Evolutionary conservation across 2,329 filamentous ascomycete genomes (phyloP).

Genomic region (Periconia sp.): DNA sequence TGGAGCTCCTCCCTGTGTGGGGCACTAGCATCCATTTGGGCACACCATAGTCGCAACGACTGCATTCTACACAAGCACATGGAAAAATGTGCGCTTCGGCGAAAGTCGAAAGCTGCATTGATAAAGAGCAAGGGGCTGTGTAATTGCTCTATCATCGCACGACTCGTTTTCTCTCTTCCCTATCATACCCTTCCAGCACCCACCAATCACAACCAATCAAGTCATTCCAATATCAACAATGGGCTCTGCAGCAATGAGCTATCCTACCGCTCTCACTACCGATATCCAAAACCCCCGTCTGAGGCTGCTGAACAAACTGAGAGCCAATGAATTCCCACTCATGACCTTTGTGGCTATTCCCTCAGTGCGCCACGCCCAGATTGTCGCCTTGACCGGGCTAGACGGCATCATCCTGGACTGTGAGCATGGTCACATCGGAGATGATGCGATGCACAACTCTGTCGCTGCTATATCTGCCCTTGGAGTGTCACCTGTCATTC

Average conservation of each 20-base stretch:
- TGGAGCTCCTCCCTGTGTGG: not conserved
- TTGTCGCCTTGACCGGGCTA: conserved; percentile 66
- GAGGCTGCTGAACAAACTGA: conserved; percentile 53
- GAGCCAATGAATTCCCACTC: conserved; percentile 47
- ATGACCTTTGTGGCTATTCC: conserved; percentile 59
- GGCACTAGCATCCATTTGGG: no score
- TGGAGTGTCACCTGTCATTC: conserved; percentile 62
- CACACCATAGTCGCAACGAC: no score
- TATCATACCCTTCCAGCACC: no score
- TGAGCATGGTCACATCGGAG: conserved; percentile 62
- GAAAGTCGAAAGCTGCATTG: no score
- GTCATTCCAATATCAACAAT: conserved; percentile 9
- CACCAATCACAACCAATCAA: no score
- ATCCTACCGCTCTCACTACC: conserved; percentile 20
- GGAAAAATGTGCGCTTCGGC: no score
- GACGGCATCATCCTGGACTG: conserved; percentile 71
- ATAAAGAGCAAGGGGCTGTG: no score
- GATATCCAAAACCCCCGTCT: conserved; percentile 48
- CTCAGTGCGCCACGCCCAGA: conserved; percentile 56
- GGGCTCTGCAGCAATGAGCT: conserved; percentile 9
- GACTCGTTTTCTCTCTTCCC: no score
- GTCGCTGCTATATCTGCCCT: conserved; percentile 63
- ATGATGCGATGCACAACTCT: conserved; percentile 64
- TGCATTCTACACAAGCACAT: no score
- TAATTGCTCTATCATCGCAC: no score